These are phyloP conservation scores for Dothistroma pini DNA, from an alignment of 2,329 filamentous ascomycete genomes.

Conservation along the genomic window DNA sequence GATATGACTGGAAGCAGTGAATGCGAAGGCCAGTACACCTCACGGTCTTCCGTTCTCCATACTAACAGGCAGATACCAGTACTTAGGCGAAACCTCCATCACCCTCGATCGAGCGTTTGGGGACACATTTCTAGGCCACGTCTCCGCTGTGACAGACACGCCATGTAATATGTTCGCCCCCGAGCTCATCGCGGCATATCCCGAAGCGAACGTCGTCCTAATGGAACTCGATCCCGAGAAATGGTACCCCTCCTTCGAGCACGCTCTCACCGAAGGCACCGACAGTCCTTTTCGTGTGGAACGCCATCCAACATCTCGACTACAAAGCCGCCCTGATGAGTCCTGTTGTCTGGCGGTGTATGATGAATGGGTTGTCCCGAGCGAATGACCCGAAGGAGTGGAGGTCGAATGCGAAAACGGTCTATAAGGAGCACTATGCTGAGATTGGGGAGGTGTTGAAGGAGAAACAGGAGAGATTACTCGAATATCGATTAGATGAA, in stretches of 20 bases:
- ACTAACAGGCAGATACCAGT: neutral
- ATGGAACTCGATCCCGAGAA: slow-evolving; percentile 22
- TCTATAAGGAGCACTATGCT: slow-evolving; percentile 20
- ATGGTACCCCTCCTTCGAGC: slow-evolving; percentile 24
- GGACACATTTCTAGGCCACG: slow-evolving; percentile 33
- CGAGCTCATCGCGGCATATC: slow-evolving; percentile 30
- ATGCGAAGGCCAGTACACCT: slow-evolving; percentile 43
- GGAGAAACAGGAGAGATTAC: slow-evolving; percentile 25
- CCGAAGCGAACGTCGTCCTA: slow-evolving; percentile 25
- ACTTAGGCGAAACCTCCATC: slow-evolving; percentile 10
- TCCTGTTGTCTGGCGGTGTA: slow-evolving; percentile 10
- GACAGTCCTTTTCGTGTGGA: slow-evolving; percentile 6
- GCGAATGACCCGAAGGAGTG: slow-evolving; percentile 12
- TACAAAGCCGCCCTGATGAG: neutral
- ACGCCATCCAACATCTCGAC: slow-evolving; percentile 6
- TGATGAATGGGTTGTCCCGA: slow-evolving; percentile 18
- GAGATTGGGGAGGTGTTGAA: slow-evolving; percentile 15
- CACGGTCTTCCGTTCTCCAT: neutral
- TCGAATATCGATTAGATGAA: slow-evolving; percentile 28
- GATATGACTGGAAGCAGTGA: slow-evolving; percentile 65
- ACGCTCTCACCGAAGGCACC: slow-evolving; percentile 12
- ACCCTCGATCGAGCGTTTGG: slow-evolving; percentile 20
- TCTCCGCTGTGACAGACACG: slow-evolving; percentile 33
- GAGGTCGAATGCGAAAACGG: slow-evolving; percentile 13
- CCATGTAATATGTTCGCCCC: slow-evolving; percentile 17